Evolutionary conservation across 2,329 filamentous ascomycete genomes (phyloP), one percentile per base, ranked within the genome.

Genomic region (Aspergillus fructus): DNA sequence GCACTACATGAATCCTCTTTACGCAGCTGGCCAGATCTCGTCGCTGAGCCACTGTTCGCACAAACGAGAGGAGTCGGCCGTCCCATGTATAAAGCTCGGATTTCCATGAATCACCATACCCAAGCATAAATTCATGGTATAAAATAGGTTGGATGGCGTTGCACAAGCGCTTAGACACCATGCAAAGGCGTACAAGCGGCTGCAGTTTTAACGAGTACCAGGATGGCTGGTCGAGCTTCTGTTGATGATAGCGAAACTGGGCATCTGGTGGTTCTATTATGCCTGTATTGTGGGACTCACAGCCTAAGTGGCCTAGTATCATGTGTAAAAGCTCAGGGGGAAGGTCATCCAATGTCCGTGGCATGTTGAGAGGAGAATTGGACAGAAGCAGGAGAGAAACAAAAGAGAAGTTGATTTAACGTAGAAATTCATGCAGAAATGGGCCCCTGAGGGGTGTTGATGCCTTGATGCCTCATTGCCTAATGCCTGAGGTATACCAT

Each of bases 121-220:
- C 65, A 21, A 60, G 64, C 52, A 63, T 54, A 24, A 68, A 68
- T 33, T 64, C 62, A 37, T 62, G 62, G 51, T 66, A 62, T 6
- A 67, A 58, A 11, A 67, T 55, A 5, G 61, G 48, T 34, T 67
- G 63, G 19, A 55, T 59, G 27, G 60, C 33, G 13, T 53, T 37
- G 5, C 49, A 48, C 15, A 67, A 53, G 15, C 53, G 61, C 55
- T 49, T 64, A 8, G 65, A 68, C 7, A 61, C 59, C 37, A 63
- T 34, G 17, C 62, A 64, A 17, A 62, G 56, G 6, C 60, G 60
- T 23, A 61, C 27, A 13, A 66, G 55, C 19, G 63, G 41, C 12
- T 62, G 58, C 23, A 41, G 37, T 21, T 59, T 39, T 12, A 53
- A 50, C 12, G 64, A 61, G 59, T 62, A 64, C 64, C 59, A 67